Conservation (phyloP, 192 early-diverging fungal genomes). For the Cetraspora pellucida region DNA sequence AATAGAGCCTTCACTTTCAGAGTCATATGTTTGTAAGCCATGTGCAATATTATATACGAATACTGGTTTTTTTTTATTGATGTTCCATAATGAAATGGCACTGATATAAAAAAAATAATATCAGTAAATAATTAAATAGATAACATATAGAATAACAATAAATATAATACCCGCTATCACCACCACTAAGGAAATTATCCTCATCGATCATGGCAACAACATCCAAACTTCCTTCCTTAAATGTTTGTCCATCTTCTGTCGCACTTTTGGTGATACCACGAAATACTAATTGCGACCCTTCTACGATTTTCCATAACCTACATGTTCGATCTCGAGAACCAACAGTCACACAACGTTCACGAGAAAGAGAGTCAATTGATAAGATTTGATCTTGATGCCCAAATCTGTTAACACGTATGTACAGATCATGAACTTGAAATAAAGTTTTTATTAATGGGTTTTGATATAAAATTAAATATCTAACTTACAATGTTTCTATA, state of each 20-base stretch:
- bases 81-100: constrained; percentile 90
- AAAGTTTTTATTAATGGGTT: background rate
- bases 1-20: constrained; percentile 48
- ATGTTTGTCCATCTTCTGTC: constrained; percentile 38
- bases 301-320: constrained; percentile 93
- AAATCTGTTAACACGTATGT: constrained; percentile 53
- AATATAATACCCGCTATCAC: constrained; percentile 74
- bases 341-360: constrained; percentile 88
- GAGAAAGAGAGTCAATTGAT: constrained; percentile 76
- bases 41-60: constrained; percentile 78
- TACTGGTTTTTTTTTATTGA: constrained; percentile 89
- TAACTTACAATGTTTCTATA: constrained; percentile 78
- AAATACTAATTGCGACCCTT: constrained; percentile 93
- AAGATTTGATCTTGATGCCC: constrained; percentile 95
- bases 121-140: constrained; percentile 5
- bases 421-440: background rate
- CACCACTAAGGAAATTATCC: constrained; percentile 87
- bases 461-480: background rate
- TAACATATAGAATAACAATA: background rate
- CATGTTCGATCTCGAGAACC: constrained; percentile 90
- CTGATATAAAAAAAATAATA: constrained; percentile 43
- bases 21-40: constrained; percentile 57
- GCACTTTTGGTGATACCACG: constrained; percentile 64
- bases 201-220: constrained; percentile 92
- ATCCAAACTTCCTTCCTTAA: constrained; percentile 76